A percentile compares a stretch with the other conserved stretches of the same genome.
Conservation (phyloP, 805 yeast genomes). For the Candida xyloterini region DNA sequence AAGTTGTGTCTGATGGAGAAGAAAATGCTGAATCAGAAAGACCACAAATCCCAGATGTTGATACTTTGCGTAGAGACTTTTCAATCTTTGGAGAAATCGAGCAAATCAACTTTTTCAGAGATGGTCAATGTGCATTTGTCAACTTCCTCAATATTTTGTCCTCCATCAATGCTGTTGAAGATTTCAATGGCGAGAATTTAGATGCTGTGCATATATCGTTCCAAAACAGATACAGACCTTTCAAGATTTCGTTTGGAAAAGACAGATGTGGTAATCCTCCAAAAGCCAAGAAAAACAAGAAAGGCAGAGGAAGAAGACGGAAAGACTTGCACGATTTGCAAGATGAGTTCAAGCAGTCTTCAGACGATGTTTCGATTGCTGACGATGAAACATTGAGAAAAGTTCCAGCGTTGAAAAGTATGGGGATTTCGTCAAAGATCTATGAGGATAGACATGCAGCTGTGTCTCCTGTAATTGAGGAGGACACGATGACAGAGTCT, state of each 20-base stretch:
- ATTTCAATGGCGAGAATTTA: conserved; percentile 41
- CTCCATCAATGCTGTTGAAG: conserved; percentile 63
- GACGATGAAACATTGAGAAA: conserved; percentile 14
- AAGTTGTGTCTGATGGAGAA: conserved; percentile 33
- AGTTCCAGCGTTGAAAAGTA: conserved; percentile 22
- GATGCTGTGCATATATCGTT: conserved; percentile 38
- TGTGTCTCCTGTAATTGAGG: conserved; percentile 2
- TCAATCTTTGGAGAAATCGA: conserved; percentile 66
- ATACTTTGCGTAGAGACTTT: conserved; percentile 56
- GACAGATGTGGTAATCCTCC: conserved; percentile 81
- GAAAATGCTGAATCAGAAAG: conserved; percentile 29
- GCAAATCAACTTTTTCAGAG: conserved; percentile 69
- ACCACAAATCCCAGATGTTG: conserved; percentile 44
- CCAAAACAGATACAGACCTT: conserved; percentile 45
- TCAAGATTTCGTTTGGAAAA: conserved; percentile 61
- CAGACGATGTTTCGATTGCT: conserved; percentile 7
- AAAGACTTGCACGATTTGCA: conserved; percentile 11
- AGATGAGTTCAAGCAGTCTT: conserved; percentile 1
- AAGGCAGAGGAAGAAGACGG: conserved; percentile 36
- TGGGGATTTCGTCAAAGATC: conserved; percentile 26
- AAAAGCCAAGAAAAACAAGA: conserved; percentile 44
- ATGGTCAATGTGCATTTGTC: conserved; percentile 71
- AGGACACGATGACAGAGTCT: conserved; percentile 1
- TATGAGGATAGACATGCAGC: conserved; percentile 10
- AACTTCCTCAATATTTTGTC: conserved; percentile 62